These are phyloP conservation scores for Catunica adiposa DNA, from an alignment of 2,329 filamentous ascomycete genomes.

Conservation along the genomic window DNA sequence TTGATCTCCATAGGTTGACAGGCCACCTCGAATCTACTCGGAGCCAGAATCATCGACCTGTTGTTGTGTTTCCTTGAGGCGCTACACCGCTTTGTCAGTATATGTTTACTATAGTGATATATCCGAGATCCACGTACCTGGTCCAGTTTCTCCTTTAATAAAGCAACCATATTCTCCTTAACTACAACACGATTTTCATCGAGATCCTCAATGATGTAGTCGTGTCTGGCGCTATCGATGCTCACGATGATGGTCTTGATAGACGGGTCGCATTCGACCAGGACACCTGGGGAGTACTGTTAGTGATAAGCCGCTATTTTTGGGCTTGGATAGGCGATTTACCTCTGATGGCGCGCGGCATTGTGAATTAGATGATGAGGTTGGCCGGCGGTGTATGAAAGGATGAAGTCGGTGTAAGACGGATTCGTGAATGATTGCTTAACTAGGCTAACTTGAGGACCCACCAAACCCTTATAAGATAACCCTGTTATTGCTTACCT, in stretches of 20 bases:
- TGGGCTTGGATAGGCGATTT: slow-evolving; percentile 12
- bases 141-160: slow-evolving; percentile 52
- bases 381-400: no score
- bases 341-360: slow-evolving; percentile 44
- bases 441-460: no score
- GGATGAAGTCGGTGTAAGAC: no score
- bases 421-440: no score
- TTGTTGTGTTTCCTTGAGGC: slow-evolving; percentile 35
- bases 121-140: slow-evolving; percentile 31
- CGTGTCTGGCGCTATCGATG: slow-evolving; percentile 53
- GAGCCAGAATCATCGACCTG: slow-evolving; percentile 36
- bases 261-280: slow-evolving; percentile 70
- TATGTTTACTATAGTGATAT: no score
- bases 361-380: slow-evolving; percentile 19
- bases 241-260: slow-evolving; percentile 74
- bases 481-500: no score
- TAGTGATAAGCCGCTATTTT: slow-evolving; percentile 10
- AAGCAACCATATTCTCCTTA: slow-evolving; percentile 53
- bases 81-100: slow-evolving; percentile 20
- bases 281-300: slow-evolving; percentile 35
- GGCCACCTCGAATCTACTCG: slow-evolving; percentile 21
- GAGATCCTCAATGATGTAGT: slow-evolving; percentile 64
- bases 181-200: slow-evolving; percentile 62
- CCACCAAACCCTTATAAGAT: no score
- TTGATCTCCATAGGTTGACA: neutral